These are phyloP conservation scores for Boletellus emodensis DNA, from an alignment of 768 basidiomycete genomes.

Conservation along the genomic window DNA sequence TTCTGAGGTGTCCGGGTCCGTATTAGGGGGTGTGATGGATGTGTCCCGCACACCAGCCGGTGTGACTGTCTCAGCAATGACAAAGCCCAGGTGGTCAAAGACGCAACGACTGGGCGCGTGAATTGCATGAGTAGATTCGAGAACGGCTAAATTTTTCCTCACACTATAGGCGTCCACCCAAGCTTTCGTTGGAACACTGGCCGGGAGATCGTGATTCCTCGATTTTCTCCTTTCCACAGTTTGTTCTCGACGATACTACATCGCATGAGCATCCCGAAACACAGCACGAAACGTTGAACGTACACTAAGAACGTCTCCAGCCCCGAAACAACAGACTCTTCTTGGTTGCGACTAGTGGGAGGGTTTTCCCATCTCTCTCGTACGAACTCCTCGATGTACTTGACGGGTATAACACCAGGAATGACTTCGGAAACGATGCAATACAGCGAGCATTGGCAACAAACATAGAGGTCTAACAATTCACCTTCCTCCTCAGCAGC, in stretches of 20 bases:
- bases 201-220: constrained; percentile 51
- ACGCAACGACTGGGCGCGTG: constrained; percentile 33
- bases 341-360: constrained; percentile 47
- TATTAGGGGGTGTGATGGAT: constrained; percentile 52
- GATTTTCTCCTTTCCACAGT: constrained; percentile 66
- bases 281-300: constrained; percentile 22
- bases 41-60: constrained; percentile 34
- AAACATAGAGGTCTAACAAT: constrained; percentile 73
- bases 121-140: constrained; percentile 9
- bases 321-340: constrained; percentile 50
- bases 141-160: constrained; percentile 25
- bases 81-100: constrained; percentile 42
- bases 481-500: constrained; percentile 42
- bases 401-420: constrained; percentile 66
- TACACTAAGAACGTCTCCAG: constrained; percentile 69
- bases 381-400: constrained; percentile 58
- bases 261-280: background rate
- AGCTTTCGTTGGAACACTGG: constrained; percentile 57
- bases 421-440: constrained; percentile 67
- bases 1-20: constrained; percentile 41
- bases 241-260: constrained; percentile 70
- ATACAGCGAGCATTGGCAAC: constrained; percentile 80
- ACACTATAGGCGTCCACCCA: constrained; percentile 64
- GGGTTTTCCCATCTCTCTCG: constrained; percentile 62
- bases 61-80: constrained; percentile 19